A percentile compares a stretch with the other conserved stretches of the same genome.
Evolutionary conservation across 208 protist species (phyloP).

Genomic region (Porcisia hertigi): DNA sequence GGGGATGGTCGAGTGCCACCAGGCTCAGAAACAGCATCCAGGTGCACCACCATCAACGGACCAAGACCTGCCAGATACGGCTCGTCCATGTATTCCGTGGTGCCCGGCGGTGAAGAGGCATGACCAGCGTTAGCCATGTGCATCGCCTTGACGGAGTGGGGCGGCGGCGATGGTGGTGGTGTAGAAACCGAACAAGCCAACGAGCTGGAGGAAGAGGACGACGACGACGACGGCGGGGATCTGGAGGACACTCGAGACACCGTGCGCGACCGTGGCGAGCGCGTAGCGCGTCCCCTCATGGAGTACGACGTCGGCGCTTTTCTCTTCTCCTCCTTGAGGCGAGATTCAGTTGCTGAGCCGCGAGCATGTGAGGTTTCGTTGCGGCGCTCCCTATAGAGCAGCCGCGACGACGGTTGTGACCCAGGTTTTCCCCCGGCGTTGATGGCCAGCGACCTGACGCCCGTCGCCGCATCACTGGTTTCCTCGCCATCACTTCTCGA

Average conservation of each 20-base stretch:
- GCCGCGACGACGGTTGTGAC: not conserved
- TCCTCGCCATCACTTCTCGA: not conserved
- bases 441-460: not conserved
- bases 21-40: not conserved
- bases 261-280: conserved; percentile 3
- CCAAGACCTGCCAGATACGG: conserved; percentile 12
- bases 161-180: not conserved
- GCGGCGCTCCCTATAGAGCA: not conserved
- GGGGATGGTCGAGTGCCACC: not conserved
- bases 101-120: not conserved
- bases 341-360: not conserved
- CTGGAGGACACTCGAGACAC: not conserved
- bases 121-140: not conserved
- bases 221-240: not conserved
- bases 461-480: not conserved
- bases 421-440: not conserved
- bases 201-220: not conserved
- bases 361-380: not conserved
- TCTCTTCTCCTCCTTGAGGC: not conserved
- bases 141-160: not conserved
- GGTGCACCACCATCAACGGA: conserved; percentile 24
- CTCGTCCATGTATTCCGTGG: not conserved
- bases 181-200: not conserved
- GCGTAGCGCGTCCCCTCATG: not conserved
- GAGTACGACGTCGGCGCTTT: not conserved